These are phyloP conservation scores for Trichoderma sp. DNA, from an alignment of 2,329 filamentous ascomycete genomes.

Conservation along the genomic window DNA sequence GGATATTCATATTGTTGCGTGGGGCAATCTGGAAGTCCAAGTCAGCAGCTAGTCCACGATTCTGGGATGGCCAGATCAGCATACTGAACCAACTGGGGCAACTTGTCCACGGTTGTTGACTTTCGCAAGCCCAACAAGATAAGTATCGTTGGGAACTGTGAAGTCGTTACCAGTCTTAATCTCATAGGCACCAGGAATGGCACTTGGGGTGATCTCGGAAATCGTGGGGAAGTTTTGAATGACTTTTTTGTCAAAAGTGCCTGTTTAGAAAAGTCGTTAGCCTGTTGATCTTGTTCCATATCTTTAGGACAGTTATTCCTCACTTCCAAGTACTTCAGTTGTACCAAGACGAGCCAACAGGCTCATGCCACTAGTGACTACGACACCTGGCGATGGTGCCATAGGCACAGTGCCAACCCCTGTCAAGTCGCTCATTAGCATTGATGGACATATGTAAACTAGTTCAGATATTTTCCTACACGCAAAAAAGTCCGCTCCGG, in stretches of 20 bases:
- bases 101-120: constrained; percentile 17
- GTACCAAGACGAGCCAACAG: constrained; percentile 1
- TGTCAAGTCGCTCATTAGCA: neutral
- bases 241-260: constrained; percentile 3
- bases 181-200: neutral
- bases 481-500: constrained; percentile 9
- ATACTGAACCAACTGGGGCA: constrained; percentile 10
- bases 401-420: constrained; percentile 7
- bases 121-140: constrained; percentile 15
- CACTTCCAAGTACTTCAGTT: neutral
- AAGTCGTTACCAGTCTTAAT: constrained; percentile 7
- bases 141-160: neutral
- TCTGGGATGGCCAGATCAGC: neutral
- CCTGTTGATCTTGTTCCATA: too few relatives aligned
- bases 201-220: neutral
- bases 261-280: neutral
- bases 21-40: constrained; percentile 8
- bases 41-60: neutral
- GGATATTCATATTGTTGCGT: constrained; percentile 3
- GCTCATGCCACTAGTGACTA: constrained; percentile 5
- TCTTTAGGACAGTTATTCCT: neutral
- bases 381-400: neutral
- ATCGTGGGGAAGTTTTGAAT: constrained; percentile 1
- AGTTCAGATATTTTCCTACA: neutral
- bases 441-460: too few relatives aligned